Evolutionary conservation across 345 rosid genomes (phyloP).

Genomic region (Balakata baccata): DNA sequence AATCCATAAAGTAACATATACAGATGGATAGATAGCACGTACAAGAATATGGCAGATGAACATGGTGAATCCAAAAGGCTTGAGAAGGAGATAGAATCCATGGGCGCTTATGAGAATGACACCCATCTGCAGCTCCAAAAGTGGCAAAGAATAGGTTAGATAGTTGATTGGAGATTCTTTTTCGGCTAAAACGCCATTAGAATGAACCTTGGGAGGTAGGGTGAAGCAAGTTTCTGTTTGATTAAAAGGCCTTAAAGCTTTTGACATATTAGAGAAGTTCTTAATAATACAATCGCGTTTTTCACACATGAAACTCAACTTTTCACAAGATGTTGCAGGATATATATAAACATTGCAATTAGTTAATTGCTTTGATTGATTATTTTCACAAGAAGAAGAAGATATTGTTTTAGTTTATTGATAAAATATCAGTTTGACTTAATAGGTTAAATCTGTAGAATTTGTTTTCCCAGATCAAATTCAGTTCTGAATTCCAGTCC

Average conservation of each 20-base stretch:
- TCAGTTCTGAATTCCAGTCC: too few relatives aligned
- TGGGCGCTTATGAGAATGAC: neutral
- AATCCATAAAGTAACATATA: neutral
- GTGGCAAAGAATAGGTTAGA: neutral
- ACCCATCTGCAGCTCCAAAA: neutral
- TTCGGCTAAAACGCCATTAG: neutral
- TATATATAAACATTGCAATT: too few relatives aligned
- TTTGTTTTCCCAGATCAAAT: too few relatives aligned
- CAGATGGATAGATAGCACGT: neutral
- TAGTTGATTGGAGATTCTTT: constrained; percentile 17
- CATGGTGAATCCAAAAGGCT: neutral
- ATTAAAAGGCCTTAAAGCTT: neutral
- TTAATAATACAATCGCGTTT: too few relatives aligned
- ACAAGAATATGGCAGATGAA: constrained; percentile 1
- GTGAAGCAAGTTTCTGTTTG: neutral
- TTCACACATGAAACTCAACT: too few relatives aligned
- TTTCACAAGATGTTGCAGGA: too few relatives aligned
- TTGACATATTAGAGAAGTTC: too few relatives aligned
- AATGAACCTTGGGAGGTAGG: neutral
- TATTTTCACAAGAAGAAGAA: too few relatives aligned
- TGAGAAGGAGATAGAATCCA: neutral
- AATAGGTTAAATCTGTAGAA: too few relatives aligned
- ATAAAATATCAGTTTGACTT: too few relatives aligned
- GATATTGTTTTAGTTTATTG: too few relatives aligned
- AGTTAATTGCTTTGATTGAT: too few relatives aligned